Conservation (phyloP, 331 rosid species). For the Prunus yedoensis region DNA sequence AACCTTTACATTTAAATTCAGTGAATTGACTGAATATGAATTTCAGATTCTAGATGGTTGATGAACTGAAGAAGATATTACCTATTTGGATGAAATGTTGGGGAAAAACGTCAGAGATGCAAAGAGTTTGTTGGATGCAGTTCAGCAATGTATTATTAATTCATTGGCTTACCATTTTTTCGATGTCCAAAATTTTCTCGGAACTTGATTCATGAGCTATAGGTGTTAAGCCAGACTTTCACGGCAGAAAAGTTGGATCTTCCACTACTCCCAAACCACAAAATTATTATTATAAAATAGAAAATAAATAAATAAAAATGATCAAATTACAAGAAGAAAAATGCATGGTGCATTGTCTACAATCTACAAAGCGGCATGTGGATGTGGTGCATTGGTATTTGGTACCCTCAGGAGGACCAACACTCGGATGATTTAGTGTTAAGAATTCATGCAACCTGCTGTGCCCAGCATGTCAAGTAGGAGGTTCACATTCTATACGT, state of each 20-base stretch:
- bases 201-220: neutral
- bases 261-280: neutral
- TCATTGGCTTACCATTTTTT: neutral
- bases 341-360: neutral
- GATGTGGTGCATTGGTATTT: no score
- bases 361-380: neutral
- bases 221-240: neutral
- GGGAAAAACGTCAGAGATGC: neutral
- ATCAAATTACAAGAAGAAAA: neutral
- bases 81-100: neutral
- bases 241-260: conserved; percentile 20
- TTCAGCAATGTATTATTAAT: neutral
- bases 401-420: no score
- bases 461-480: no score
- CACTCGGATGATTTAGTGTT: no score
- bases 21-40: neutral
- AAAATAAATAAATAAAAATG: neutral
- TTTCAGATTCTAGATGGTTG: neutral
- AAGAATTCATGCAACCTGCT: no score
- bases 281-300: neutral
- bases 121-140: neutral
- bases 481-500: no score
- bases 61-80: neutral
- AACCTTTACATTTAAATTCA: no score
- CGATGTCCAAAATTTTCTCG: neutral